Percentiles rank a stretch among this genome's conserved stretches.
Conservation (phyloP, 371 early-diverging fungal species). For the Neoconidiobolus thromboides region DNA sequence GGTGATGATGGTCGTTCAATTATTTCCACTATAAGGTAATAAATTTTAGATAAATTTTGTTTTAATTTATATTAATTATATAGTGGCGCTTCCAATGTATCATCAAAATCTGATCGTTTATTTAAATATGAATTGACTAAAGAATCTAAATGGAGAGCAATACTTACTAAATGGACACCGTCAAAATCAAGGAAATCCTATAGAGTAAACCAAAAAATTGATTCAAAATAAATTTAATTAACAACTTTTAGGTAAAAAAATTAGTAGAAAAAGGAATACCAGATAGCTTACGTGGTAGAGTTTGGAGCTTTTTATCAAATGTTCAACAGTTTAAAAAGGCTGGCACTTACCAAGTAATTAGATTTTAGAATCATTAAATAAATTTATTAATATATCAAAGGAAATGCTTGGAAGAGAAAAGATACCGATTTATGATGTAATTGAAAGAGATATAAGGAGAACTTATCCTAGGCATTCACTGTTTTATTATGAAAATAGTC, state of each 20-base stretch:
- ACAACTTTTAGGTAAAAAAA: conserved; percentile 32
- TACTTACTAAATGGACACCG: background rate
- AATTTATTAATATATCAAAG: conserved; percentile 4
- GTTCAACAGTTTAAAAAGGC: background rate
- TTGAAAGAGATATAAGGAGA: conserved; percentile 72
- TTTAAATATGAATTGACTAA: conserved; percentile 1
- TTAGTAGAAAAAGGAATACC: conserved; percentile 58
- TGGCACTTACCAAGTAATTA: too few relatives aligned
- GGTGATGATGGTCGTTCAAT: conserved; percentile 9
- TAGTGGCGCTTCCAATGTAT: conserved; percentile 1
- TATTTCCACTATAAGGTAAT: conserved; percentile 8
- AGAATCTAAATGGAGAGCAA: conserved; percentile 5
- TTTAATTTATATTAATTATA: background rate
- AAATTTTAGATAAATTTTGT: background rate
- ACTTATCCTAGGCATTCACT: conserved; percentile 73
- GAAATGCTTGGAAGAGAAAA: conserved; percentile 13
- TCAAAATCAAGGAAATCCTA: background rate
- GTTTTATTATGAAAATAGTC: conserved; percentile 42
- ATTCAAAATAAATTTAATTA: background rate
- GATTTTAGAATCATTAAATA: too few relatives aligned
- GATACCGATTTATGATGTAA: conserved; percentile 50
- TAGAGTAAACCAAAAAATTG: background rate
- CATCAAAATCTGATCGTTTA: too few relatives aligned
- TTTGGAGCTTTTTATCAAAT: conserved; percentile 49
- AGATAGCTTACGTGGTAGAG: conserved; percentile 41